Conservation (phyloP, 345 rosid species). For the Chamaenerion angustifolium region DNA sequence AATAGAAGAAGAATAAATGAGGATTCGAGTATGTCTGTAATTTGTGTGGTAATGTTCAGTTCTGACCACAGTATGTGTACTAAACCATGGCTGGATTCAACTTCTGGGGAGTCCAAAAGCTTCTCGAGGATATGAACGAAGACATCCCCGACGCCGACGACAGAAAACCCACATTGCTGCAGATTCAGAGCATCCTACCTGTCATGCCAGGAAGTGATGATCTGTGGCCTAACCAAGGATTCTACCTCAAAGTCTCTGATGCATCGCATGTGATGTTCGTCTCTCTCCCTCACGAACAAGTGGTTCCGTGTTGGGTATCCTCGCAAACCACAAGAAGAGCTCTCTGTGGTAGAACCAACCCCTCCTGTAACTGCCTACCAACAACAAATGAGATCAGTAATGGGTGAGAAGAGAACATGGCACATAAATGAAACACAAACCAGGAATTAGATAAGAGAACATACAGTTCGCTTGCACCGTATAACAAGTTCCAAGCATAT, state of each 20-base stretch:
- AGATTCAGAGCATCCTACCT: constrained; percentile 68
- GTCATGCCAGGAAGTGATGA: constrained; percentile 44
- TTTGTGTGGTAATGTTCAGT: no score
- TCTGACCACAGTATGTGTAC: no score
- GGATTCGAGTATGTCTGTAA: no score
- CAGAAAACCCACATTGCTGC: constrained; percentile 39
- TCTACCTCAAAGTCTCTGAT: constrained; percentile 52
- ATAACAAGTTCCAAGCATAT: no score
- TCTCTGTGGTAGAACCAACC: constrained; percentile 96
- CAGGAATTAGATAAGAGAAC: constrained; percentile 10
- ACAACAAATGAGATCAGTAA: constrained; percentile 5
- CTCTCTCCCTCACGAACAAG: constrained; percentile 59
- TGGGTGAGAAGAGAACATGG: no score
- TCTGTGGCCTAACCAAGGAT: constrained; percentile 69
- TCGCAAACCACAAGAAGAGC: constrained; percentile 54
- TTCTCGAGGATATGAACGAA: constrained; percentile 34
- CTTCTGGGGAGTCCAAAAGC: constrained; percentile 47
- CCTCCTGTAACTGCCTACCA: constrained; percentile 61
- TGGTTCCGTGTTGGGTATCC: constrained; percentile 62
- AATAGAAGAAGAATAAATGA: no score
- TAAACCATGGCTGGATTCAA: constrained; percentile 30
- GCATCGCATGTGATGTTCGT: constrained; percentile 43
- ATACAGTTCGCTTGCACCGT: constrained; percentile 94
- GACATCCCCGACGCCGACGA: constrained; percentile 18
- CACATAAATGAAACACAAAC: neutral